Percentiles rank a stretch among this genome's conserved stretches.
These are phyloP conservation scores for Aspergillus nidulans DNA, from an alignment of 495 filamentous ascomycete species.

Conservation along the genomic window DNA sequence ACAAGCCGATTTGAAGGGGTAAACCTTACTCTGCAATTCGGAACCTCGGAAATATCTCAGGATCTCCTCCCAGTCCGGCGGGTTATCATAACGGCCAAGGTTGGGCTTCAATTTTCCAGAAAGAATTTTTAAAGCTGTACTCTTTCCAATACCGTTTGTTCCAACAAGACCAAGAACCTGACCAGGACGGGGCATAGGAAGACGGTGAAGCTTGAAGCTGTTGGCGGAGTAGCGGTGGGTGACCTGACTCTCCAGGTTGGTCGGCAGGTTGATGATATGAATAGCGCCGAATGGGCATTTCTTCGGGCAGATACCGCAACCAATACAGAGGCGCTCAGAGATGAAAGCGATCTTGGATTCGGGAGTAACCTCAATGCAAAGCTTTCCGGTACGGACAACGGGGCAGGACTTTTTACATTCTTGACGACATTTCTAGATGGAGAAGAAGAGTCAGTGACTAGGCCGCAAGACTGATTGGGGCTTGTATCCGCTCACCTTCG, in stretches of 20 bases:
- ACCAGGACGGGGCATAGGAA: conserved; percentile 91
- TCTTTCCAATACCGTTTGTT: conserved; percentile 99
- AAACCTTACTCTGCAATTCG: conserved; percentile 80
- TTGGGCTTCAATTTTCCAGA: conserved; percentile 98
- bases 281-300: conserved; percentile 99
- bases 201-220: conserved; percentile 97
- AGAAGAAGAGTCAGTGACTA: background rate
- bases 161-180: conserved; percentile 97
- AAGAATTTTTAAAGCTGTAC: conserved; percentile 95
- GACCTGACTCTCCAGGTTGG: conserved; percentile 94
- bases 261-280: conserved; percentile 98
- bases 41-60: conserved; percentile 96
- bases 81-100: conserved; percentile 88
- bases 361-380: conserved; percentile 89
- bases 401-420: conserved; percentile 99
- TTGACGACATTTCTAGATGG: conserved; percentile 78
- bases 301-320: conserved; percentile 98
- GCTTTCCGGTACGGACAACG: conserved; percentile 95
- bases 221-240: conserved; percentile 98
- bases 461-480: background rate
- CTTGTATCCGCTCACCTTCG: conserved; percentile 61
- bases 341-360: conserved; percentile 97
- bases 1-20: background rate
- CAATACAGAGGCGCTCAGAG: conserved; percentile 89
- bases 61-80: conserved; percentile 98